Conservation (phyloP, 495 filamentous ascomycete species). For the Sporormia fimetaria region DNA sequence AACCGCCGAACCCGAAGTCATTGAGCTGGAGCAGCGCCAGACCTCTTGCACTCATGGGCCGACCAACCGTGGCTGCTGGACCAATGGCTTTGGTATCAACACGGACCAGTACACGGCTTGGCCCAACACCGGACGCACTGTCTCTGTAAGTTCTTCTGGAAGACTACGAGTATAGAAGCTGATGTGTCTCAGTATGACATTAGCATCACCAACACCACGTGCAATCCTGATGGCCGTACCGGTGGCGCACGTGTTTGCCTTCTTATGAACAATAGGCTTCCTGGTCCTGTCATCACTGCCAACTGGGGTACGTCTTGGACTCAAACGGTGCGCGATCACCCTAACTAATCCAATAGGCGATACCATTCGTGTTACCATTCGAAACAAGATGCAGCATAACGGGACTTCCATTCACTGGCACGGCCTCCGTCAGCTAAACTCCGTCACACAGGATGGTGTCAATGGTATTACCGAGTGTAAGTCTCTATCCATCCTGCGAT, state of each 20-base stretch:
- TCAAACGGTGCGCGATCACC: not conserved
- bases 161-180: not conserved
- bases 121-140: slow-evolving; percentile 21
- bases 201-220: slow-evolving; percentile 23
- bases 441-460: slow-evolving; percentile 27
- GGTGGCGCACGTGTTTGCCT: slow-evolving; percentile 12
- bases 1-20: not conserved
- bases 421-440: slow-evolving; percentile 30
- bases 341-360: slow-evolving; percentile 24
- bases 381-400: slow-evolving; percentile 30
- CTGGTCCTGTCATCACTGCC: slow-evolving; percentile 27
- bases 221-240: slow-evolving; percentile 25
- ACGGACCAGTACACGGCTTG: slow-evolving; percentile 24
- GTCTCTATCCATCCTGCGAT: not conserved
- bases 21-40: slow-evolving; percentile 9
- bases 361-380: slow-evolving; percentile 27
- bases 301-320: slow-evolving; percentile 25
- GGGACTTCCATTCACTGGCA: slow-evolving; percentile 33
- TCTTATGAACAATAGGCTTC: slow-evolving; percentile 28
- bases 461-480: slow-evolving; percentile 33
- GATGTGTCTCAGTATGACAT: slow-evolving; percentile 14
- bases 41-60: slow-evolving; percentile 21
- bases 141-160: slow-evolving; percentile 4
- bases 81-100: slow-evolving; percentile 15
- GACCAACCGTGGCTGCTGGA: slow-evolving; percentile 20